Evolutionary conservation across 257 asterid genomes (phyloP).

Genomic region (Solanum clarkiae): DNA sequence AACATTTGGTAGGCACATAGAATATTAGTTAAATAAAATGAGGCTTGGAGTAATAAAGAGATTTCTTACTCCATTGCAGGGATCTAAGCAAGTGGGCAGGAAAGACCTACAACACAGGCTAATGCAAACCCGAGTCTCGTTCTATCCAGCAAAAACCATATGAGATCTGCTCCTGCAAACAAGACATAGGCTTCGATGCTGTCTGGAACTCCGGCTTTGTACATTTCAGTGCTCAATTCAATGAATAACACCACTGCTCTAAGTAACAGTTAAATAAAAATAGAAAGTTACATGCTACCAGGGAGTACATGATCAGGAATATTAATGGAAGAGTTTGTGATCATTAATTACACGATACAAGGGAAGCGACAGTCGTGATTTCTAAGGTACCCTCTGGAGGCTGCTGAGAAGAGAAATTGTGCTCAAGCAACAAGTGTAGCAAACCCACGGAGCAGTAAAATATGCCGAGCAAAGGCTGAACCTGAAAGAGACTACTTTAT

Average conservation of each 20-base stretch:
- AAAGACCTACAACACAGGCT: constrained; percentile 51
- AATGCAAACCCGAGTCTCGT: constrained; percentile 49
- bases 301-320: not conserved
- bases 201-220: constrained; percentile 55
- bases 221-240: constrained; percentile 62
- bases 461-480: constrained; percentile 64
- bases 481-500: constrained; percentile 12
- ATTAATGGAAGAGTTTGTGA: not conserved
- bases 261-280: not conserved
- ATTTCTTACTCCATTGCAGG: constrained; percentile 47
- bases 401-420: constrained; percentile 3
- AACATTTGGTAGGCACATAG: not conserved
- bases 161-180: constrained; percentile 51
- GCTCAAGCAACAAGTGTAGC: constrained; percentile 44
- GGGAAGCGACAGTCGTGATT: constrained; percentile 27
- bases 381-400: constrained; percentile 9
- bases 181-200: constrained; percentile 52
- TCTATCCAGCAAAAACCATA: constrained; percentile 47
- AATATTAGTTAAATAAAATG: not conserved
- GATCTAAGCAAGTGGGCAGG: constrained; percentile 62
- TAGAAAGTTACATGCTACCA: not conserved
- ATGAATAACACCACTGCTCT: constrained; percentile 49
- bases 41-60: not conserved
- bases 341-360: constrained; percentile 12
- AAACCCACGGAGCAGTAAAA: constrained; percentile 59